Percentiles rank a stretch among this genome's conserved stretches.
phyloP scores from a whole-genome alignment of 129 eudicot species.

The Helichrysum umbraculigerum region DNA sequence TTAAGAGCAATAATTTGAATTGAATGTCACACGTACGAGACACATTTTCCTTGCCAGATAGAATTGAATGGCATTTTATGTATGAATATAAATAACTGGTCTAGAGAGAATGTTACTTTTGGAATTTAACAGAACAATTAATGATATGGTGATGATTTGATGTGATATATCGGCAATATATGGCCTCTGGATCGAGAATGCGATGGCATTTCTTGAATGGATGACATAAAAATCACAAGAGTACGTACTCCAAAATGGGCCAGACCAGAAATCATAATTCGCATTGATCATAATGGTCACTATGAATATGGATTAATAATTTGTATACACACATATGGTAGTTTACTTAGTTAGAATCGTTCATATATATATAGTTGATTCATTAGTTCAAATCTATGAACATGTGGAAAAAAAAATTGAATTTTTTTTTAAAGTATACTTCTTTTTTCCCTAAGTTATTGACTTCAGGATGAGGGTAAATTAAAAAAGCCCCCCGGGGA shows the following conservation, averaged over 20 bases:
- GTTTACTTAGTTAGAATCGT: too few species aligned
- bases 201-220: conserved; percentile 26
- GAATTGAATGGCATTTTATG: conserved; percentile 28
- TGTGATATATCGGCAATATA: conserved; percentile 30
- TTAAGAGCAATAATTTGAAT: neutral
- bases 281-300: neutral
- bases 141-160: conserved; percentile 34
- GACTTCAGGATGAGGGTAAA: neutral
- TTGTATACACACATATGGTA: too few species aligned
- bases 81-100: conserved; percentile 4
- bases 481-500: neutral
- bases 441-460: neutral
- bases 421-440: neutral
- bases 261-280: neutral
- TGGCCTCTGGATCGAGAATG: conserved; percentile 24
- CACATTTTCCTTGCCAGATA: conserved; percentile 10
- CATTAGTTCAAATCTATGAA: neutral
- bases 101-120: conserved; percentile 28
- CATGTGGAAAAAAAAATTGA: neutral
- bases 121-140: conserved; percentile 23
- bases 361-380: too few species aligned
- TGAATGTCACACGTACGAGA: conserved; percentile 7
- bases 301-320: too few species aligned
- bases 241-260: conserved; percentile 1
- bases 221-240: conserved; percentile 14